Base-by-base conservation (phyloP, 2,329 filamentous ascomycete genomes). In the Xylaria sp. region DNA sequence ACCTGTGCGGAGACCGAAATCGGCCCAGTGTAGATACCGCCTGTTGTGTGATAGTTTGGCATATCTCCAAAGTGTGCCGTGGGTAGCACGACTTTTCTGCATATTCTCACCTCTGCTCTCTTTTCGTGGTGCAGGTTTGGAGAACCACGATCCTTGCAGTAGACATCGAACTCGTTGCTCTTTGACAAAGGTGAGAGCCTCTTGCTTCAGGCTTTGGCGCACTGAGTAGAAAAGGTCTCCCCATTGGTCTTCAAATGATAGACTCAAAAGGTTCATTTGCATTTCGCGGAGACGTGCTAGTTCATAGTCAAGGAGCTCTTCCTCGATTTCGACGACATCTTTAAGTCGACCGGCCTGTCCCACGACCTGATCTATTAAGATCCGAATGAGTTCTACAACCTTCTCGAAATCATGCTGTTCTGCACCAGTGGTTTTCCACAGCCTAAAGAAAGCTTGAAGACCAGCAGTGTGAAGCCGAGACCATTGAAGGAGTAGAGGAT, bases 241-340 rank as follows among this genome's bases (percentile, higher is more conserved):
- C 96, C 96, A 99, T 58, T 92, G 92, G 78, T 97, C 93, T 79
- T 98, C 95, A 77, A 98, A 98, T 0, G 93, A 93, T 72, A 96
- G 84, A 78, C 97, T 93, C 4, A 98, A 84, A 11, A 97, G 85
- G 74, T 97, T 92, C 94, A 98, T 97, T 80, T 99, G 96, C 63
- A 97, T 84, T 76, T 94, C 90, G 60, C 96, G 89, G 63, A 98
- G 84, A 46, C 90, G 88, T 53, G 86, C 84, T 74, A 94, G 92
- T 73, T 97, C 94, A 77, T 93, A 95, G 74, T 94, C 92, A 6
- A 89, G 86, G 67, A 99, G 85, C 69, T 97, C 94, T 73, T 97
- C 94, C 80, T 98, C 95, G 0, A 97, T 88, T 74, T 97, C 93
- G 56, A 90, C 84, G 23, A 98, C 88, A 72, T 97, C 93, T 77